A percentile compares a stretch with the other conserved stretches of the same genome.
Conservation (phyloP, 441 rosid species). For the Aleurites moluccanus region DNA sequence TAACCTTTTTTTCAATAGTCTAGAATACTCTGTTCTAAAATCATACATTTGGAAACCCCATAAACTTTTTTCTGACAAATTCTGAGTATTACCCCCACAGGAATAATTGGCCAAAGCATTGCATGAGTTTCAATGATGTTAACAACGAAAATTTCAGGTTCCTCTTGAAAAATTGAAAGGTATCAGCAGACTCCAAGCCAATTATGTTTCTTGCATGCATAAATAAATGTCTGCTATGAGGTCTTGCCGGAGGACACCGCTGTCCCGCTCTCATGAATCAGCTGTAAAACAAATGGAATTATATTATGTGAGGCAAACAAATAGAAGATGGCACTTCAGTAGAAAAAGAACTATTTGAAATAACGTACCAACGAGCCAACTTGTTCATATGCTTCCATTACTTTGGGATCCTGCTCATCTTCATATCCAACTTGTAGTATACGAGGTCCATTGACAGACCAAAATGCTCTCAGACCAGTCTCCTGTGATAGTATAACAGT, state of each 20-base stretch:
- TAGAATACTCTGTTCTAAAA: neutral
- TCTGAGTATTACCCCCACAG: neutral
- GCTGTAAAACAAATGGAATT: slow-evolving; percentile 37
- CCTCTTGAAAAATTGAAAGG: neutral
- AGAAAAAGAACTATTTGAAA: neutral
- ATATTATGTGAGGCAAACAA: slow-evolving; percentile 1
- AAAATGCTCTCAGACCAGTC: slow-evolving; percentile 82
- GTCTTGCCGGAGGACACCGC: slow-evolving; percentile 34
- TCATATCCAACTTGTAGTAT: slow-evolving; percentile 84
- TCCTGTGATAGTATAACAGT: slow-evolving; percentile 45
- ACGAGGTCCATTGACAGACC: slow-evolving; percentile 85
- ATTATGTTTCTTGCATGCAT: neutral
- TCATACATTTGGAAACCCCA: neutral
- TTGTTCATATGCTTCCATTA: slow-evolving; percentile 87
- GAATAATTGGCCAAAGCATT: neutral
- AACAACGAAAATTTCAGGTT: neutral
- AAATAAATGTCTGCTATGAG: slow-evolving; percentile 31
- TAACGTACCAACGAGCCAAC: slow-evolving; percentile 73
- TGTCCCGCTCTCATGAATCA: slow-evolving; percentile 49
- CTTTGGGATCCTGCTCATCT: slow-evolving; percentile 84
- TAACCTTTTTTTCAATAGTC: neutral
- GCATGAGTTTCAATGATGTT: neutral
- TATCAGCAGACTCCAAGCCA: neutral
- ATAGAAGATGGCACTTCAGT: neutral
- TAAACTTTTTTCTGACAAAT: neutral